A percentile compares a stretch with the other conserved stretches of the same genome.
Conservation (phyloP, 129 eudicot genomes). For the Centrapalus pauciflorus region DNA sequence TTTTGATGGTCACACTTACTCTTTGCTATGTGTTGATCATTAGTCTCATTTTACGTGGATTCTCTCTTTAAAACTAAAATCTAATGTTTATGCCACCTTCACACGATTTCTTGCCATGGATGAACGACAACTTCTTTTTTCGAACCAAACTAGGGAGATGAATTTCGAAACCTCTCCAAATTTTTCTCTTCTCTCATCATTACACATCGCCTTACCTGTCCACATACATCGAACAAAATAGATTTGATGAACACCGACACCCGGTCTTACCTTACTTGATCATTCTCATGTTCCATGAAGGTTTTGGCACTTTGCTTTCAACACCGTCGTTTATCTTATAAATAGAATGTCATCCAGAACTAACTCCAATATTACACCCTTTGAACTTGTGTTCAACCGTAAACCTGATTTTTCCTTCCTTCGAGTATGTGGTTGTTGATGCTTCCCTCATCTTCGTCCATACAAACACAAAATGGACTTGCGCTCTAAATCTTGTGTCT, state of each 20-base stretch:
- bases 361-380: too few species aligned
- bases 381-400: background rate
- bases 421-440: background rate
- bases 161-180: too few species aligned
- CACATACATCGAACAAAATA: background rate
- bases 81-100: background rate
- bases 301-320: slow-evolving; percentile 3
- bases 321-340: too few species aligned
- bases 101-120: background rate
- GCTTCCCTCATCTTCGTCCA: background rate
- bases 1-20: too few species aligned
- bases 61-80: background rate
- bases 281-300: background rate
- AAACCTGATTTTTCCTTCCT: background rate
- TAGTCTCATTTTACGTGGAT: background rate
- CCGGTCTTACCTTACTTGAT: too few species aligned
- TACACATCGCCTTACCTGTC: too few species aligned
- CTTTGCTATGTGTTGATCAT: slow-evolving; percentile 1
- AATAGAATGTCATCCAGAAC: too few species aligned
- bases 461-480: too few species aligned
- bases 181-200: too few species aligned
- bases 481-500: too few species aligned
- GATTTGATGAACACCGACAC: background rate
- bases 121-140: background rate
- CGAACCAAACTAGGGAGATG: background rate